Percentiles rank a stretch among this genome's conserved stretches.
These are phyloP conservation scores for Blastobotrys indianensis DNA, from an alignment of 1,139 yeast genomes.

Conservation along the genomic window DNA sequence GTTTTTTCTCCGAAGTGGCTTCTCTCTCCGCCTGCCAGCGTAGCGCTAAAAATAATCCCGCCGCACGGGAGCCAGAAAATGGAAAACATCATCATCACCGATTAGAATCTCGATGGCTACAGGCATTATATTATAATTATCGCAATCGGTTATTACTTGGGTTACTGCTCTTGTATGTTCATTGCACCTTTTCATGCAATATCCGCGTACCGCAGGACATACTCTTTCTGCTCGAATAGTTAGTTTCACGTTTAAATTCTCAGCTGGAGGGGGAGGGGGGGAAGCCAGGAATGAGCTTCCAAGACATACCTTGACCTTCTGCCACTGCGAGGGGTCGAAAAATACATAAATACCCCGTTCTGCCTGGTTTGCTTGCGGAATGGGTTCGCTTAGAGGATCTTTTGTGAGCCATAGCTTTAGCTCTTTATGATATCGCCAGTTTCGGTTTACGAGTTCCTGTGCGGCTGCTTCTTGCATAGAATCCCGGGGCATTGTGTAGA, in stretches of 20 bases:
- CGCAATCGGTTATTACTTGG: too few species aligned
- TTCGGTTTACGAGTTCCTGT: constrained; percentile 74
- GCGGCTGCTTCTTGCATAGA: constrained; percentile 92
- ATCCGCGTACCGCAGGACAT: constrained; percentile 38
- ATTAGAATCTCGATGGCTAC: too few species aligned
- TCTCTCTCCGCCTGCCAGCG: too few species aligned
- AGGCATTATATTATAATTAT: too few species aligned
- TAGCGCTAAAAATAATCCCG: too few species aligned
- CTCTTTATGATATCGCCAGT: constrained; percentile 97
- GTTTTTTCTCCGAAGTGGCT: too few species aligned
- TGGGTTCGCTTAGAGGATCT: constrained; percentile 85
- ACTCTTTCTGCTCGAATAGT: constrained; percentile 30
- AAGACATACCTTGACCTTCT: constrained; percentile 55
- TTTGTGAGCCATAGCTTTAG: constrained; percentile 95
- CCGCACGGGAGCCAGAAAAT: too few species aligned
- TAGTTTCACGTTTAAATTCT: neutral
- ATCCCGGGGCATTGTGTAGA: constrained; percentile 91
- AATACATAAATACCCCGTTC: constrained; percentile 95
- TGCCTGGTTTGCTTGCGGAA: constrained; percentile 74
- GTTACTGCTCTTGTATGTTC: too few species aligned
- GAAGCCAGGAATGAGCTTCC: neutral
- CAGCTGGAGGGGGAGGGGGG: neutral
- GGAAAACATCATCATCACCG: too few species aligned
- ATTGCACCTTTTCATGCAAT: constrained; percentile 29
- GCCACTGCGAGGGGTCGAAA: constrained; percentile 96